Evolutionary conservation across 148 eudicot species (phyloP), one percentile per base, ranked within the genome.

Genomic region (Rheum nobile): DNA sequence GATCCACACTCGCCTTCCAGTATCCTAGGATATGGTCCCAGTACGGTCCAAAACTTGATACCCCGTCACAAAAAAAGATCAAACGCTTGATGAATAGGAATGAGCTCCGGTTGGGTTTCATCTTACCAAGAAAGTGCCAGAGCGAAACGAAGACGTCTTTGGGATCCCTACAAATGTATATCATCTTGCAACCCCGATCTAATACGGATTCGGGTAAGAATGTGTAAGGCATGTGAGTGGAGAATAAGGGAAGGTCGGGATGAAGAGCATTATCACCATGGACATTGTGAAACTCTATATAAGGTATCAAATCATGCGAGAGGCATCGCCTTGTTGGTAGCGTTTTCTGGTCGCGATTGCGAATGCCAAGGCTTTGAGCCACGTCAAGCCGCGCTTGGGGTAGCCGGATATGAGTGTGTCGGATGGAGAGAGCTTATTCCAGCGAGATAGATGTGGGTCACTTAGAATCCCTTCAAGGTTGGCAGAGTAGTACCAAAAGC

Each of bases 161-260:
- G 6, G 90, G 90, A 34, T 84, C 80, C 74, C 86, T 71, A 50
- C 81, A 80, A 8, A 87, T 42, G 78, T 87, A 84, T 24, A 84
- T 79, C 24, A 83, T 65, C 28, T 77, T 81, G 24, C 86, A 81
- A 4, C 34, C 71, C 17, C 77, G 65, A 29, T 82, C 67, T 42
- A 29, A 48, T 1, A 83, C 54, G 11, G 90, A 81, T n/a, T 38
- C 44, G 19, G 87, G 90, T 31, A 87, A 32, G 1, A 74, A 72
- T 6, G 54, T 57, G 38, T 77, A 59, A 0, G 87, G 83, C 8
- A 88, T 16, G 55, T 88, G 91, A 35, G 85, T 88, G 8, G 79
- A 70, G 16, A 69, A 24, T 24, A 29, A 11, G 5, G 79, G 72
- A 0, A 79, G 79, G 29, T 84, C 77, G 28, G 83, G 81, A 14